Conservation (phyloP, 2,329 filamentous ascomycete species). For the Beauveria australis region DNA sequence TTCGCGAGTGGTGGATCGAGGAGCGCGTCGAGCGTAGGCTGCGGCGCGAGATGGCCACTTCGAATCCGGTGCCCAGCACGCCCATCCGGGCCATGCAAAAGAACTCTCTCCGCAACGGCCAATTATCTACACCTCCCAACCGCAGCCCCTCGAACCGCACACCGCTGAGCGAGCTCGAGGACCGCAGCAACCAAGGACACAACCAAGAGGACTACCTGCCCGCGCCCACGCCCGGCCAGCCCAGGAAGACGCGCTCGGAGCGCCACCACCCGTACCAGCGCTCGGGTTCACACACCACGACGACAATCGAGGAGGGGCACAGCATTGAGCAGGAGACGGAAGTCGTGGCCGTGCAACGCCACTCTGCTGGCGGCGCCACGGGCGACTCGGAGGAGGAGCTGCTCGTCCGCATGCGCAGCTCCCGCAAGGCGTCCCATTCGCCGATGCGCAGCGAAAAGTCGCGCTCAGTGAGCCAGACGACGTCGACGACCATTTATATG, state of each 20-base stretch:
- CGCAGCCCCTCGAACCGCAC: slow-evolving; percentile 66
- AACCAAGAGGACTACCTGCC: slow-evolving; percentile 87
- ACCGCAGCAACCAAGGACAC: slow-evolving; percentile 60
- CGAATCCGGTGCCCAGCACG: slow-evolving; percentile 46
- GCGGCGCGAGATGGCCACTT: slow-evolving; percentile 48
- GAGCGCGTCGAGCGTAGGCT: slow-evolving; percentile 68
- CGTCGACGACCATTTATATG: slow-evolving; percentile 53
- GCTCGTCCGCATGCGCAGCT: slow-evolving; percentile 65
- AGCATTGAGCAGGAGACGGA: slow-evolving; percentile 52
- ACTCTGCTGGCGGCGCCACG: slow-evolving; percentile 45
- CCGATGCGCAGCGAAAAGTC: slow-evolving; percentile 53
- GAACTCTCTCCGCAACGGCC: slow-evolving; percentile 50
- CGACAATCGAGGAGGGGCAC: slow-evolving; percentile 40
- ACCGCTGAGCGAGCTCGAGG: slow-evolving; percentile 88
- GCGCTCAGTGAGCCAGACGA: slow-evolving; percentile 68
- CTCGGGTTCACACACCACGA: slow-evolving; percentile 35
- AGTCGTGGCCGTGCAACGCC: slow-evolving; percentile 51
- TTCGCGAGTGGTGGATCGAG: slow-evolving; percentile 98
- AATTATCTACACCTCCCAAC: slow-evolving; percentile 79
- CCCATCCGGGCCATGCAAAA: slow-evolving; percentile 56
- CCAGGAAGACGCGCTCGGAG: slow-evolving; percentile 75
- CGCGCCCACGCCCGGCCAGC: slow-evolving; percentile 90
- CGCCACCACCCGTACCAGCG: slow-evolving; percentile 67
- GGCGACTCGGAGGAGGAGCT: slow-evolving; percentile 74
- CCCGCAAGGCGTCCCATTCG: slow-evolving; percentile 56